Base-by-base conservation (phyloP, 192 early-diverging fungal species). In the Kappamyces sp. region DNA sequence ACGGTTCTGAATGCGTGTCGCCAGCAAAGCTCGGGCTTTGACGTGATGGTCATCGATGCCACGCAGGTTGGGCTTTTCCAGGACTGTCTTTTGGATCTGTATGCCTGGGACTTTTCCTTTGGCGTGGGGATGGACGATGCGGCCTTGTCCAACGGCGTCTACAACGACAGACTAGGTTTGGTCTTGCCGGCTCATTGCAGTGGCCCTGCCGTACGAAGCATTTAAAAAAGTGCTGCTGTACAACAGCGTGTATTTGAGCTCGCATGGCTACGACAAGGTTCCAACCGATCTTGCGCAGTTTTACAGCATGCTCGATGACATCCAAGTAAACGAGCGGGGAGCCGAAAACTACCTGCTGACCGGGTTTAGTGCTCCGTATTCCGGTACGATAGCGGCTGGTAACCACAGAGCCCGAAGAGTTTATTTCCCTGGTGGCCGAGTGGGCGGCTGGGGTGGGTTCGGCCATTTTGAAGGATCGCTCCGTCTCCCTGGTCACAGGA, bases 331-430 rank as follows among this genome's bases (percentile, higher is more conserved):
- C 12, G 55, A 58, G 47, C 4, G 55, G n/a, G 33, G 35, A 35
- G 55, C 55, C 33, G 55, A 58, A 39, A 58, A 58, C 42, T 58
- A 39, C 0, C 45, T 46, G 30, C 14, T 58, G 15, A 45, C 42
- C 22, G 55, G 55, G 14, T n/a, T 45, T n/a, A 30, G 31, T 35
- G 22, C 41, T 30, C 4, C 14, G 5, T 55, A 33, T 40, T 39
- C 30, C 1, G 54, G 54, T 55, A 55, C 5, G 1, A 32, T 29
- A 49, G 22, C 15, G 5, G 41, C 4, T 34, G 8, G 2, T 43
- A 55, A 15, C n/a, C 38, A 7, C 5, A 58, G 55, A 14, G 11
- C 7, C 14, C 32, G 33, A 58, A 42, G 38, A 34, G 4, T 30
- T 58, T 8, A 22, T 45, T 58, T 34, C 15, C 36, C 35, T 33